Evolutionary conservation across 352 stramenopile species (phyloP), one percentile per base, ranked within the genome.

Genomic region (Globisporangium apiculatum): DNA sequence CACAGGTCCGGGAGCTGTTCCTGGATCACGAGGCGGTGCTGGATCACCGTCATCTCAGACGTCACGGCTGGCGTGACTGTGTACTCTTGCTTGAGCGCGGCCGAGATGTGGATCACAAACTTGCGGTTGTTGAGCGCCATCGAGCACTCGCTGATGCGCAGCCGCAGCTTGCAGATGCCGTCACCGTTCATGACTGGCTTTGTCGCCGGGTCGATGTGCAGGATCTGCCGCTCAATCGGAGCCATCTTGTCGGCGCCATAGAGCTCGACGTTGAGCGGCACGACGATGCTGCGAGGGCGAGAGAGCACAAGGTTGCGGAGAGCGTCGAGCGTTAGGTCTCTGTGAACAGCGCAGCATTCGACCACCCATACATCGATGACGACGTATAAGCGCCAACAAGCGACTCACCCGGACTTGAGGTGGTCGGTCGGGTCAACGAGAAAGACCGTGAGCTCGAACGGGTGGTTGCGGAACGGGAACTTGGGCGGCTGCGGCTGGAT

Each of bases 111-210:
- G 50, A 94, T 71, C 36, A 87, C 78, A 51, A 95, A 91, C 57
- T 93, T 95, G 61, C 84, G 83, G 66, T 95, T 95, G 55, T 82
- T 82, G 37, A 91, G 76, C 12, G 77, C 81, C 80, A 92, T 92
- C 36, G 81, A 92, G 62, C 83, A 90, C 64, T 95, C 81, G 36
- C 71, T 79, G 64, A 93, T 92, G 54, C 78, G 82, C 18, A 95
- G 50, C 24, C 78, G 79, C 31, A 95, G 73, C 59, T 89, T 86
- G 68, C 81, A 92, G 67, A 92, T 93, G 37, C 83, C 83, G 53
- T 91, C 79, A 35, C 78, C 79, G 31, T 92, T 85, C 68, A 95
- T 90, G 38, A 91, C 62, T 5, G 83, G 79, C 58, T 88, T 91
- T 5, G 81, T 95, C 51, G 64, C 73, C 2, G 81, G 74, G 53